Conservation (phyloP, 768 basidiomycete species). For the Hygrophoropsis aurantiaca region DNA sequence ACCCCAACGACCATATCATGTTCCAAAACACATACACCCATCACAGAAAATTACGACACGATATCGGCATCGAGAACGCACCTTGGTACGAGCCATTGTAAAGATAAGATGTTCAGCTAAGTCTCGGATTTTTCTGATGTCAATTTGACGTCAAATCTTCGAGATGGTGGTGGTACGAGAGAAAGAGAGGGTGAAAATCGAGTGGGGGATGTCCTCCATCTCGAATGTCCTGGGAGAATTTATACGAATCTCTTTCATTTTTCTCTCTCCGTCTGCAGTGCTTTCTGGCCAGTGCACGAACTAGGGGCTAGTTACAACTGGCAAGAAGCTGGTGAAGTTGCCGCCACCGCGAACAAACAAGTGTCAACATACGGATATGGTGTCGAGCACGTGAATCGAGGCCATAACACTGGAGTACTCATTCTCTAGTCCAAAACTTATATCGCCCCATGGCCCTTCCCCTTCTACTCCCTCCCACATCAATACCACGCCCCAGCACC, state of each 20-base stretch:
- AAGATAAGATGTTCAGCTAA: too few relatives aligned
- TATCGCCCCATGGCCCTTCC: slow-evolving; percentile 38
- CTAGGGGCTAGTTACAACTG: not conserved
- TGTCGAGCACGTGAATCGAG: not conserved
- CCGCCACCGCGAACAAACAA: slow-evolving; percentile 18
- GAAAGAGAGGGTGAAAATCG: slow-evolving; percentile 13
- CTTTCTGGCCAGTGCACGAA: slow-evolving; percentile 24
- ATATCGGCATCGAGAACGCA: slow-evolving; percentile 8
- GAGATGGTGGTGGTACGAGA: slow-evolving; percentile 19
- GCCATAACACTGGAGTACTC: slow-evolving; percentile 5
- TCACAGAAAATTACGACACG: too few relatives aligned
- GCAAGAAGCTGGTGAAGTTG: not conserved
- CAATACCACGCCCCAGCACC: slow-evolving; percentile 34
- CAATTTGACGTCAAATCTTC: not conserved
- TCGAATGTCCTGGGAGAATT: slow-evolving; percentile 14
- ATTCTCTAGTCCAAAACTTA: too few relatives aligned
- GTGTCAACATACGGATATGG: slow-evolving; percentile 8
- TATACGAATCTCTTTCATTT: slow-evolving; percentile 13
- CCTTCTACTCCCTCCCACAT: slow-evolving; percentile 51
- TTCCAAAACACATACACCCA: slow-evolving; percentile 1
- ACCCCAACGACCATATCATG: too few relatives aligned
- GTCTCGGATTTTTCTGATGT: slow-evolving; percentile 14
- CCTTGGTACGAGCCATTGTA: slow-evolving; percentile 79
- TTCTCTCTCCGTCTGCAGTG: slow-evolving; percentile 18
- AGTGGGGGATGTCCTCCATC: slow-evolving; percentile 1